phyloP scores from a whole-genome alignment of 805 yeast species.

The Huiozyma naganishii region DNA sequence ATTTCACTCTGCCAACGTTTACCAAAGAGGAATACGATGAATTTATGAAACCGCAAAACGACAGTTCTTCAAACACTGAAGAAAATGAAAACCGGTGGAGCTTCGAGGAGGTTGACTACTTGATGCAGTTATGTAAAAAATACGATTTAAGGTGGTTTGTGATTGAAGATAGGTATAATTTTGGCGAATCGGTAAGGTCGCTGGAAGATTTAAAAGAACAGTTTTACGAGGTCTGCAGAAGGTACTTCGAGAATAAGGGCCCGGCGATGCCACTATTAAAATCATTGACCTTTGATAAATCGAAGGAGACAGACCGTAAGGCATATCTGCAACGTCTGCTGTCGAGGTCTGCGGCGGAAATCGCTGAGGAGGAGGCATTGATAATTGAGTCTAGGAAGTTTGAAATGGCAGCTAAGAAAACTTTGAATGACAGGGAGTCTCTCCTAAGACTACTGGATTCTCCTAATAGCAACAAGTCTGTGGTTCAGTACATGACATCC shows the following conservation, averaged over 20 bases:
- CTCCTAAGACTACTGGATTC: conserved; percentile 73
- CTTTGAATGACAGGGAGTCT: conserved; percentile 72
- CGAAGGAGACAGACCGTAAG: conserved; percentile 70
- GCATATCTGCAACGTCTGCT: conserved; percentile 66
- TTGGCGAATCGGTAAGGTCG: conserved; percentile 31
- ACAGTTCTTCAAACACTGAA: not conserved
- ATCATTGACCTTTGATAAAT: conserved; percentile 57
- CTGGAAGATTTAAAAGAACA: conserved; percentile 78
- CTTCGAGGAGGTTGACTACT: conserved; percentile 63
- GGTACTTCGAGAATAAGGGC: conserved; percentile 36
- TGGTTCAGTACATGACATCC: conserved; percentile 67
- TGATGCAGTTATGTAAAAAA: conserved; percentile 60
- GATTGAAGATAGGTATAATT: conserved; percentile 47
- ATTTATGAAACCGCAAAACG: conserved; percentile 34
- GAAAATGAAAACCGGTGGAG: conserved; percentile 38
- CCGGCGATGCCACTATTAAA: conserved; percentile 43
- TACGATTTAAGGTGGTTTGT: conserved; percentile 50
- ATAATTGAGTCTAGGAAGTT: conserved; percentile 88
- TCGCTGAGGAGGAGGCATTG: conserved; percentile 93
- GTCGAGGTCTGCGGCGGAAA: conserved; percentile 85
- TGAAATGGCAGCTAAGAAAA: conserved; percentile 84
- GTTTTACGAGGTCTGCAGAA: conserved; percentile 59
- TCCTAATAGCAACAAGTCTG: conserved; percentile 69
- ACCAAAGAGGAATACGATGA: conserved; percentile 48
- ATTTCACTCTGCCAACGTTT: conserved; percentile 59